A percentile compares a stretch with the other conserved stretches of the same genome.
Evolutionary conservation across 768 basidiomycete species (phyloP).

Genomic region (Suillus occidentalis): DNA sequence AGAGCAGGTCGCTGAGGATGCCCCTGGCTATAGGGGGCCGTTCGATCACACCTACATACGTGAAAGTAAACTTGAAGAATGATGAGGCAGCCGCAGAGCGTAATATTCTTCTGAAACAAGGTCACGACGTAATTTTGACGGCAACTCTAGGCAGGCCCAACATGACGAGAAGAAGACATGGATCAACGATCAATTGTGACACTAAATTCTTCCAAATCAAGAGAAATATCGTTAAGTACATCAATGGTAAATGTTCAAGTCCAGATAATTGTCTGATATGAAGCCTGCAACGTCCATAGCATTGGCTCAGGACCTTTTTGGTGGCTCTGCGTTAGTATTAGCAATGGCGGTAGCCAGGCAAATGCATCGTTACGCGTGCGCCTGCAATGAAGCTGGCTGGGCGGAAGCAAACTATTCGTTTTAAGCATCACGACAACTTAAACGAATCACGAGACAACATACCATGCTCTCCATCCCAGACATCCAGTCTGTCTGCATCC

Average conservation of each 20-base stretch:
- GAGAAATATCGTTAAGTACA: neutral
- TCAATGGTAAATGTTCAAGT: neutral
- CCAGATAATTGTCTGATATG: neutral
- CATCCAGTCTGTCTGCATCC: conserved; percentile 36
- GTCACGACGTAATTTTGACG: neutral
- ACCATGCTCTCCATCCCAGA: conserved; percentile 40
- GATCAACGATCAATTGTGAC: too few species aligned
- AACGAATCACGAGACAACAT: conserved; percentile 12
- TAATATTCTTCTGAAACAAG: neutral
- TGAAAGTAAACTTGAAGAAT: neutral
- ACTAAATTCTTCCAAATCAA: neutral
- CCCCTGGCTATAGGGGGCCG: neutral
- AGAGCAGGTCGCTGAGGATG: neutral
- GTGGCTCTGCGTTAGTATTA: neutral
- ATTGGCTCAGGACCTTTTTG: neutral
- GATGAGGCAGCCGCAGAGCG: neutral
- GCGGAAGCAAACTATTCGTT: conserved; percentile 1
- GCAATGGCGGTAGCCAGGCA: too few species aligned
- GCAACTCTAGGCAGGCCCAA: neutral
- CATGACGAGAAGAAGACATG: neutral
- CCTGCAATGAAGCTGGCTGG: neutral
- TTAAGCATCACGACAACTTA: neutral
- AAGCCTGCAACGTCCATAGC: neutral
- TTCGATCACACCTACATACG: neutral
- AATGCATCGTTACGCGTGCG: neutral